Percentiles rank a stretch among this genome's conserved stretches.
These are phyloP conservation scores for Globisporangium heterothallicum DNA, from an alignment of 352 stramenopile species.

Conservation along the genomic window DNA sequence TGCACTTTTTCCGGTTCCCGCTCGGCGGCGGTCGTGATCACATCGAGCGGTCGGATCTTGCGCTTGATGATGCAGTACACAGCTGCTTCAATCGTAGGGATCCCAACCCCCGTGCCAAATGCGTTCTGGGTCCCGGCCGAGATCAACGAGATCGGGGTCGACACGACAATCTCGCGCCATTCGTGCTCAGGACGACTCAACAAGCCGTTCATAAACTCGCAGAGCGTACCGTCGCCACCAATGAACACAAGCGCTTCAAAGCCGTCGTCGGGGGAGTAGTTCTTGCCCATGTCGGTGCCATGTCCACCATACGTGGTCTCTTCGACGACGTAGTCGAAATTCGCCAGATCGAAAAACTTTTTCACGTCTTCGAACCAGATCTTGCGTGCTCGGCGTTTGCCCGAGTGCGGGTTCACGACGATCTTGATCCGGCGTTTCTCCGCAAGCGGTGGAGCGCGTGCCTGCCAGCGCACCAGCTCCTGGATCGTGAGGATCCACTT, in stretches of 20 bases:
- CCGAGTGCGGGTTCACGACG: conserved; percentile 79
- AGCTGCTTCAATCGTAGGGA: conserved; percentile 55
- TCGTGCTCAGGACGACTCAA: conserved; percentile 65
- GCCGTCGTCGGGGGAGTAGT: conserved; percentile 64
- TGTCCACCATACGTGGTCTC: conserved; percentile 71
- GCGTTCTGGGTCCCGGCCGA: conserved; percentile 79
- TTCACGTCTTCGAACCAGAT: conserved; percentile 76
- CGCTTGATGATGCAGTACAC: conserved; percentile 83
- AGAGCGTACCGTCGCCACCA: conserved; percentile 68
- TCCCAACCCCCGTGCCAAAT: conserved; percentile 69
- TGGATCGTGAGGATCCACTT: conserved; percentile 67
- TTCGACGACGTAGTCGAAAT: conserved; percentile 73
- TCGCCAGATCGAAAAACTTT: conserved; percentile 70
- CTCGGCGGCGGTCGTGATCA: conserved; percentile 57
- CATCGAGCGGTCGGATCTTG: conserved; percentile 75
- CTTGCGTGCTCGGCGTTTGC: conserved; percentile 46
- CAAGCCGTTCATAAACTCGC: conserved; percentile 82
- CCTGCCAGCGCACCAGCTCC: conserved; percentile 79
- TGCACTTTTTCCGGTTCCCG: conserved; percentile 61
- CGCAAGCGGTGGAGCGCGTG: conserved; percentile 51
- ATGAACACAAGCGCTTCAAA: conserved; percentile 81
- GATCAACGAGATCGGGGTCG: conserved; percentile 75
- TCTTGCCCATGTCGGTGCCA: conserved; percentile 69
- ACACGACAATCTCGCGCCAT: conserved; percentile 77
- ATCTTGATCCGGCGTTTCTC: conserved; percentile 77